Conservation (phyloP, 495 filamentous ascomycete species). For the Penicillium silybi region DNA sequence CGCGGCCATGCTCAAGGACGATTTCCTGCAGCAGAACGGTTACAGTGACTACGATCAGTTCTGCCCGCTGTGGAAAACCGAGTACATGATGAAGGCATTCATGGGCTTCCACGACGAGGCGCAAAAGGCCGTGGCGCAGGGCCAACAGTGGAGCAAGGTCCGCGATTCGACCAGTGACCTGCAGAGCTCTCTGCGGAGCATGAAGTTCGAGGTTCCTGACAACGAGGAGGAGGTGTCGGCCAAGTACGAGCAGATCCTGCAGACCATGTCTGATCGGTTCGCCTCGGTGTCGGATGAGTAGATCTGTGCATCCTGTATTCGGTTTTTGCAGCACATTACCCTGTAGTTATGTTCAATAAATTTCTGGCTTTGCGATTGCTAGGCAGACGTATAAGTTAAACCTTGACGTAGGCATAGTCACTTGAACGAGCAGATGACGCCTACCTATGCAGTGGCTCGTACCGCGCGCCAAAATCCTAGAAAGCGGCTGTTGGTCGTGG, state of each 20-base stretch:
- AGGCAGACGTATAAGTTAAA: background rate
- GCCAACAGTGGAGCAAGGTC: slow-evolving; percentile 86
- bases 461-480: no score
- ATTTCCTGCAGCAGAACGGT: slow-evolving; percentile 98
- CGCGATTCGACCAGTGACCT: slow-evolving; percentile 85
- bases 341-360: slow-evolving; percentile 35
- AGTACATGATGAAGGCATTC: slow-evolving; percentile 99
- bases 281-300: slow-evolving; percentile 92
- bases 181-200: slow-evolving; percentile 73
- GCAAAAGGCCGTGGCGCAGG: slow-evolving; percentile 89
- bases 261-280: slow-evolving; percentile 93
- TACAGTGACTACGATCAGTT: slow-evolving; percentile 99
- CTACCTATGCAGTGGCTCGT: no score
- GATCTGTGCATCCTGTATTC: slow-evolving; percentile 23
- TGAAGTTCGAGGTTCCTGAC: slow-evolving; percentile 93
- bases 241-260: slow-evolving; percentile 91
- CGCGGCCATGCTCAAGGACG: slow-evolving; percentile 88
- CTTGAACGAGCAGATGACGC: no score
- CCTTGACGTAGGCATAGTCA: no score
- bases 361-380: slow-evolving; percentile 4
- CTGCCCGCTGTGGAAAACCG: slow-evolving; percentile 98
- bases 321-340: slow-evolving; percentile 35
- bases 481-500: no score
- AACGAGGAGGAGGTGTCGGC: slow-evolving; percentile 70
- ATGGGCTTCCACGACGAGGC: slow-evolving; percentile 97